These are phyloP conservation scores for Coccomyxa sp. DNA, from an alignment of 139 green algal genomes.

Conservation along the genomic window DNA sequence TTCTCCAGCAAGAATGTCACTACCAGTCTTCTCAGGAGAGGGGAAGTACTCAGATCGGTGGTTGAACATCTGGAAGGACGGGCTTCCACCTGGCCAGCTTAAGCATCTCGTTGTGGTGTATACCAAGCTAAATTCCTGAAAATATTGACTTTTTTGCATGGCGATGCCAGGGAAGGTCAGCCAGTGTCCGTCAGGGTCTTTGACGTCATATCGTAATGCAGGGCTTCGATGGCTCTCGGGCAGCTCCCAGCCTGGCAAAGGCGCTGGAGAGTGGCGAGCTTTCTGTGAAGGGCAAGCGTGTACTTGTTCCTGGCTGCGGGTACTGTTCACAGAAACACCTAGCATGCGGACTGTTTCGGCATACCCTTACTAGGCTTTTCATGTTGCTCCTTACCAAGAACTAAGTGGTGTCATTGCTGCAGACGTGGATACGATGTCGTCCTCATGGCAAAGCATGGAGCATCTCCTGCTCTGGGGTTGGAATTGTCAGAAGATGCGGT, in stretches of 20 bases:
- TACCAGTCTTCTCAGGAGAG: too few species aligned
- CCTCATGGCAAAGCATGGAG: constrained; percentile 23
- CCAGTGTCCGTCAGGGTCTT: not conserved
- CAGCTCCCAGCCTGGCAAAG: constrained; percentile 12
- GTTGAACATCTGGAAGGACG: constrained; percentile 6
- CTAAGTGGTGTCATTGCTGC: not conserved
- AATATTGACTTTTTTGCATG: not conserved
- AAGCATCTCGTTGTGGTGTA: not conserved
- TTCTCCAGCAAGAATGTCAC: too few species aligned
- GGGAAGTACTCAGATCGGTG: constrained; percentile 4
- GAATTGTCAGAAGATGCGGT: constrained; percentile 37
- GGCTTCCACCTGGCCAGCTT: constrained; percentile 26
- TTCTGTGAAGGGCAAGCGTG: constrained; percentile 13
- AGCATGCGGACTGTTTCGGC: not conserved
- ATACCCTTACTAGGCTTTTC: not conserved
- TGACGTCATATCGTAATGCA: constrained; percentile 3
- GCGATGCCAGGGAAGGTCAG: not conserved
- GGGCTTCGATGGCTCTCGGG: constrained; percentile 15
- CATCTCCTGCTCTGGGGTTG: constrained; percentile 25
- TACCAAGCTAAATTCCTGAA: not conserved
- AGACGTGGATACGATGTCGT: constrained; percentile 54
- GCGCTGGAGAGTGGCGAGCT: constrained; percentile 14
- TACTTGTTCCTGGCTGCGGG: constrained; percentile 43
- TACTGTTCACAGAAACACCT: not conserved
- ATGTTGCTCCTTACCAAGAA: not conserved